Conservation (phyloP, 768 basidiomycete species). For the Favolaschia claudopus region DNA sequence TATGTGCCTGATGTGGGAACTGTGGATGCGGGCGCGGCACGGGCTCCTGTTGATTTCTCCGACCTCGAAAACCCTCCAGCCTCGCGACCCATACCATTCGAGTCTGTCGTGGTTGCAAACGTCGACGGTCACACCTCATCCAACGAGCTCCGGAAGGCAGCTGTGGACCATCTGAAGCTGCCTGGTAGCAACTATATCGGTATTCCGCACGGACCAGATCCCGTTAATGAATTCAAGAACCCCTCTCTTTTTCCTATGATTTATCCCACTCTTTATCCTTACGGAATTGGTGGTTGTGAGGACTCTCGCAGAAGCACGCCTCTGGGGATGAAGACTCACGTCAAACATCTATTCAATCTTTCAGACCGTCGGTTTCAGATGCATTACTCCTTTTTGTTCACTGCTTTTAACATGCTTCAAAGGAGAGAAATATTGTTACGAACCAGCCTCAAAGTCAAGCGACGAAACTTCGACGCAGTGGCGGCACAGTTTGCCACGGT, state of each 20-base stretch:
- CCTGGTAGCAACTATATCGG: conserved; percentile 14
- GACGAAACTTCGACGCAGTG: conserved; percentile 17
- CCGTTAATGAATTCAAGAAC: conserved; percentile 34
- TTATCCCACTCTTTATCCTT: conserved; percentile 37
- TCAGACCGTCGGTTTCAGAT: conserved; percentile 31
- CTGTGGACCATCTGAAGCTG: neutral
- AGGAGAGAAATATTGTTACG: conserved; percentile 25
- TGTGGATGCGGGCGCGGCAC: too few relatives aligned
- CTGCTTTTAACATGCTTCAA: conserved; percentile 40
- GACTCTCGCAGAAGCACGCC: neutral
- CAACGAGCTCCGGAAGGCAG: neutral
- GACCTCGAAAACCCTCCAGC: neutral
- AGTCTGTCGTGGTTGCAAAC: neutral
- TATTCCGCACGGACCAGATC: conserved; percentile 25
- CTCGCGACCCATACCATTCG: neutral
- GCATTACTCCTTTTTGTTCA: conserved; percentile 38
- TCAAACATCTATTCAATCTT: conserved; percentile 29
- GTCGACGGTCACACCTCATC: neutral
- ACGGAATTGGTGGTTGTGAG: conserved; percentile 35
- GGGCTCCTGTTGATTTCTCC: neutral
- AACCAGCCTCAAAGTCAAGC: conserved; percentile 30
- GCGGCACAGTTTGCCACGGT: conserved; percentile 21
- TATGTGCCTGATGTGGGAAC: neutral
- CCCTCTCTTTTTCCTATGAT: conserved; percentile 31
- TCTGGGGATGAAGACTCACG: conserved; percentile 15